Evolutionary conservation across 2,329 filamentous ascomycete species (phyloP).

Genomic region (Fusarium algeriense): DNA sequence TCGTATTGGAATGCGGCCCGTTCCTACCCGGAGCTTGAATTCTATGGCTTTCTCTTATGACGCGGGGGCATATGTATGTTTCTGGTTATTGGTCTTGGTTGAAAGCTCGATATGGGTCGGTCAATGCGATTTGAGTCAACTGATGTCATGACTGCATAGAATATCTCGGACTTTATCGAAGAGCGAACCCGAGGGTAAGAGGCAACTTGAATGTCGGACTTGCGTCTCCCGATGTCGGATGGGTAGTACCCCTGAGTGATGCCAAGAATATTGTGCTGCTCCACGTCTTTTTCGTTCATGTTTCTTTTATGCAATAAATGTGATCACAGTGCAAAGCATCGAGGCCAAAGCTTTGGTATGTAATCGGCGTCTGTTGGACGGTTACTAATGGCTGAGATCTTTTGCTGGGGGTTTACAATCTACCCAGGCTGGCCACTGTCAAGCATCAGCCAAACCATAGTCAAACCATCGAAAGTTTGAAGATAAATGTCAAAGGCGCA

Average conservation of each 20-base stretch:
- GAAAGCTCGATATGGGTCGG: not conserved
- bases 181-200: too few relatives aligned
- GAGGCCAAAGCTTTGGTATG: too few relatives aligned
- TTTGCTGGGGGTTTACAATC: too few relatives aligned
- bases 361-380: too few relatives aligned
- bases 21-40: not conserved
- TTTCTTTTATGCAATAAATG: too few relatives aligned
- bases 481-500: fast-evolving
- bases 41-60: not conserved
- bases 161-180: not conserved
- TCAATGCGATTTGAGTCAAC: not conserved
- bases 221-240: not conserved
- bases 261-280: too few relatives aligned
- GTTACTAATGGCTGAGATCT: too few relatives aligned
- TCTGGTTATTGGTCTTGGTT: not conserved
- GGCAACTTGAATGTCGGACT: not conserved
- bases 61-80: not conserved
- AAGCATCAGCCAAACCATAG: too few relatives aligned
- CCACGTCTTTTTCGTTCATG: too few relatives aligned
- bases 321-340: too few relatives aligned
- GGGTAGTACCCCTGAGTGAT: too few relatives aligned
- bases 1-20: not conserved
- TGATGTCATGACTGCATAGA: not conserved
- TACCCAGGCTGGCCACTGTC: too few relatives aligned
- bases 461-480: fast-evolving